Evolutionary conservation across 1,284 basidiomycete genomes (phyloP).

Genomic region (Flammula alnicola): DNA sequence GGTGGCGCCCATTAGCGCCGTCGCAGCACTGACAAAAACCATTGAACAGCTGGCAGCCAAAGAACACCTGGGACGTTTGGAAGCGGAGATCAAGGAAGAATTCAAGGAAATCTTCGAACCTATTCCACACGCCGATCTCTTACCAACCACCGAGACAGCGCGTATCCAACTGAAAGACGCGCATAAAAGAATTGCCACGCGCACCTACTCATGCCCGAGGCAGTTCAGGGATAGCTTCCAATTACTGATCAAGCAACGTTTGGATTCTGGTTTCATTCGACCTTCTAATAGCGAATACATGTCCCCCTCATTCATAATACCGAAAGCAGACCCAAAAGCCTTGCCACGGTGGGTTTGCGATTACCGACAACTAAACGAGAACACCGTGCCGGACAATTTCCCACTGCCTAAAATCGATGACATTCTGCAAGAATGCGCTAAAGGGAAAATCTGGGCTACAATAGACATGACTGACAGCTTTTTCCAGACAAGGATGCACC

Average conservation of each 20-base stretch:
- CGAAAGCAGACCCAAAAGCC: conserved; percentile 39
- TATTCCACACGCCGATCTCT: conserved; percentile 16
- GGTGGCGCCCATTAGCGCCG: background rate
- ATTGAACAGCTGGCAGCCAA: conserved; percentile 7
- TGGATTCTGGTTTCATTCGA: conserved; percentile 35
- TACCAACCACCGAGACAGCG: conserved; percentile 14
- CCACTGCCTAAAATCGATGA: conserved; percentile 44
- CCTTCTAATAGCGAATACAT: conserved; percentile 31
- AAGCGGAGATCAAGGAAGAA: conserved; percentile 16
- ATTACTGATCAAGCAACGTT: conserved; percentile 29
- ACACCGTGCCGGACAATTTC: conserved; percentile 39
- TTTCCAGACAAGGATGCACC: conserved; percentile 43
- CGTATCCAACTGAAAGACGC: conserved; percentile 18
- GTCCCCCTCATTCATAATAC: conserved; percentile 42
- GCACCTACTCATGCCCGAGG: conserved; percentile 26
- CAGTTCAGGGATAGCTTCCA: conserved; percentile 32
- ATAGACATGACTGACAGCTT: conserved; percentile 49
- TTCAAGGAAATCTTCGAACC: conserved; percentile 24
- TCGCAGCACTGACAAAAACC: conserved; percentile 1
- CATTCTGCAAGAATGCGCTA: conserved; percentile 36
- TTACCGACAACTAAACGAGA: conserved; percentile 39
- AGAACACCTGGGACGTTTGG: background rate
- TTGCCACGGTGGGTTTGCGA: conserved; percentile 46
- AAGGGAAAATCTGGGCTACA: conserved; percentile 38
- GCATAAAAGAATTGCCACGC: conserved; percentile 5